Evolutionary conservation across 192 early-diverging fungal genomes (phyloP), one percentile per base, ranked within the genome.

Genomic region (Entomortierella parvispora): DNA sequence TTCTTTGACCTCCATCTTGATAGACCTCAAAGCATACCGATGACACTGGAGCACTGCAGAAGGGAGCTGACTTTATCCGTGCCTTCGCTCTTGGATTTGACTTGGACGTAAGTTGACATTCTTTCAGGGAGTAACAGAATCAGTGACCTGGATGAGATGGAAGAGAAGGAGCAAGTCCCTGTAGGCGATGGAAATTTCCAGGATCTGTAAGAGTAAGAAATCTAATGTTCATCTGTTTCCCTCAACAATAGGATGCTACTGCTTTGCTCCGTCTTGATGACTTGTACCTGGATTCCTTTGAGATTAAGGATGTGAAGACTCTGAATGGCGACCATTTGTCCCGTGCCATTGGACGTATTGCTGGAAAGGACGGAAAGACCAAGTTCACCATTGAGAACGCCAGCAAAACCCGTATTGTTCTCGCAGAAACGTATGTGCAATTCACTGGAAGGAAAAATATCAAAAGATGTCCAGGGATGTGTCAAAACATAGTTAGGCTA

Each of bases 331-430:
- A 99, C 79, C 95, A 99, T 81, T 82, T 99, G 81, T 93, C 94
- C 22, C 91, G 97, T 58, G 97, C 97, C 18, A 96, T 99, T 74
- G 97, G 97, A 65, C 94, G 97, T 70, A 95, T 99, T 85, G 96
- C 96, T 23, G 97, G 97, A 47, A 95, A 96, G 80, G 94, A 96
- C 63, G 97, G 97, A 49, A 96, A 97, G 76, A 97, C 96, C 9
- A 96, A 96, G 74, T 97, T 91, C 63, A 94, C 97, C 5, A 99
- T 99, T 65, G 97, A 99, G 79, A 99, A 99, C 77, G 90, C 95
- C 10, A 94, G 92, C 49, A 93, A 96, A 75, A 99, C 96, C 1
- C 88, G 97, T 54, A 94, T 99, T 61, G 96, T 97, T 20, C 85
- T 99, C 69, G 97, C 97, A 5, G 97, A 99, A 81, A 92, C 95